Base-by-base conservation (phyloP, 2,329 filamentous ascomycete genomes). In the Ustilaginoidea virens region DNA sequence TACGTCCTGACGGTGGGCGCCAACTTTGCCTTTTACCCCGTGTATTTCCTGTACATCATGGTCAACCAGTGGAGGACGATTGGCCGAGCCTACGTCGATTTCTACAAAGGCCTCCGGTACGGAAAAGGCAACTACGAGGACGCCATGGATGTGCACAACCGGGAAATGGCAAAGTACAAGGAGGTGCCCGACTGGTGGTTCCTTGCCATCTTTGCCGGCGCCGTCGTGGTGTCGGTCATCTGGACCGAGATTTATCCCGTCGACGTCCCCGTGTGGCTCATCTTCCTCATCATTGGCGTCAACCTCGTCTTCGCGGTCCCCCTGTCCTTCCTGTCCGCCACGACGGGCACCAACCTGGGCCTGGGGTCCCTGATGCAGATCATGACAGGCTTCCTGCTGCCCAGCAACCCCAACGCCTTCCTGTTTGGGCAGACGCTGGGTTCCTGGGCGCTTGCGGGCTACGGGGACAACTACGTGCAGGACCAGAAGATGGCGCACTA, bases 401-500 rank as follows among this genome's bases (percentile, higher is more conserved):
- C 37, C 17, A 35, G 36, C 31, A 42, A 39, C 23, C 36, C 40
- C 18, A 41, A 44, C 23, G 40, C 42, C 29, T 43, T 44, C 31
- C 34, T 38, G 17, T 42, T 42, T n/a, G 39, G 36, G 19, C 39
- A 41, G 32, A 42, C 40, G 22, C 36, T 41, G 23, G 40, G 40
- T 15, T 30, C 25, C 28, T 37, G 36, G 36, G 36, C 36, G 10
- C 35, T 39, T 6, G 36, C 36, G 0, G 56, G 56, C 4, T 58
- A 57, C 32, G 48, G 48, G 24, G 52, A 53, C 30, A 56, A 55
- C 40, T 57, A 54, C 34, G 46, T 56, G 47, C 52, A 57, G 36
- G 62, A 66, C 36, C 52, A 65, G 52, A 66, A 66, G 42, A 44
- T 66, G 20, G 62, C 53, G 2, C 61, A 63, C 32, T 65, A 66